Evolutionary conservation across 1,284 basidiomycete genomes (phyloP).

Genomic region (Puccinia hordei): DNA sequence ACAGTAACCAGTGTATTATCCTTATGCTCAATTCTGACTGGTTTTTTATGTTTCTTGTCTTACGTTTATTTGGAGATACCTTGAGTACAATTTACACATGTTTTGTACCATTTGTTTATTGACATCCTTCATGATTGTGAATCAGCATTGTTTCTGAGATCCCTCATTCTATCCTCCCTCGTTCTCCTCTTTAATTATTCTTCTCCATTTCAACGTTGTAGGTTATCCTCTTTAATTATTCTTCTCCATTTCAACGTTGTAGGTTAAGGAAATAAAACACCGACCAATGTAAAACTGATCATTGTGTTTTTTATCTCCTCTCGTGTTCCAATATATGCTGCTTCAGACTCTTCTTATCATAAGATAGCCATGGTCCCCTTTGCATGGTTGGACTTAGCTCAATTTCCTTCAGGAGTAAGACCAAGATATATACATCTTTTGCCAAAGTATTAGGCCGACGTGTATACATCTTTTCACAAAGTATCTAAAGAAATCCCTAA

Average conservation of each 20-base stretch:
- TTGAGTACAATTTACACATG: neutral
- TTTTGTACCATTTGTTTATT: conserved; percentile 3
- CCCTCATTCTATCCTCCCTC: neutral
- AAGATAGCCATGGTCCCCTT: no score
- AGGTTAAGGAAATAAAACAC: conserved; percentile 1
- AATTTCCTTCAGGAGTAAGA: no score
- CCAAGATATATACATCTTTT: no score
- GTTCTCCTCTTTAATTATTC: conserved; percentile 1
- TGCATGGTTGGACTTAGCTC: no score
- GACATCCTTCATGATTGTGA: neutral
- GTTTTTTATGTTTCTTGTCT: neutral
- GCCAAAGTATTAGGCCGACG: no score
- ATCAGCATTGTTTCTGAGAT: neutral
- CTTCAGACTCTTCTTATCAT: no score
- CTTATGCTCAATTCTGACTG: neutral
- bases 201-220: neutral
- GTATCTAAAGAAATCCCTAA: no score
- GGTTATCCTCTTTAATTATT: neutral
- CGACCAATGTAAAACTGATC: neutral
- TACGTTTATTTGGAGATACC: neutral
- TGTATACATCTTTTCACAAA: no score
- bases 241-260: neutral
- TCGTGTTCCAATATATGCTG: no score
- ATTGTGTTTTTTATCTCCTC: neutral
- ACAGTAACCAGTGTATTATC: neutral